These are phyloP conservation scores for Coniochaeta hoffmannii DNA, from an alignment of 2,329 filamentous ascomycete genomes.

Conservation along the genomic window DNA sequence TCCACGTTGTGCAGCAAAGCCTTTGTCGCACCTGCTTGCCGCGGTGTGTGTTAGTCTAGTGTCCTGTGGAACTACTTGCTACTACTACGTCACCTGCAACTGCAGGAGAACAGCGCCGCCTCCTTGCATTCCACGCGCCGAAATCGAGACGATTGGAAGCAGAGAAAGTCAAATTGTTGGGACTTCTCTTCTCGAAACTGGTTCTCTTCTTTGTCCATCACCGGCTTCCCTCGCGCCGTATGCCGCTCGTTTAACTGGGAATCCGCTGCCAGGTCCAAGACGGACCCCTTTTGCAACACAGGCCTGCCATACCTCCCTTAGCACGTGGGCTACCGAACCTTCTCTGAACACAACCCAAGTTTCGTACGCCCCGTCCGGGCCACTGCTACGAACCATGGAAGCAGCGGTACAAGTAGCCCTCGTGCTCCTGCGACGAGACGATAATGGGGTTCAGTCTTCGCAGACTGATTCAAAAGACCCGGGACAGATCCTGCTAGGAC, in stretches of 20 bases:
- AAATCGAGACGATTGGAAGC: background rate
- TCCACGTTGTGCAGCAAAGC: background rate
- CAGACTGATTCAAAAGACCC: constrained; percentile 6
- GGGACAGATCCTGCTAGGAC: constrained; percentile 18
- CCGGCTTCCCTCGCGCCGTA: background rate
- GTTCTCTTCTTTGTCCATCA: background rate
- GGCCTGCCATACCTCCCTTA: background rate
- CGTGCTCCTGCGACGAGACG: constrained; percentile 6
- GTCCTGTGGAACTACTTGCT: background rate
- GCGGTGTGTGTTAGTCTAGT: background rate
- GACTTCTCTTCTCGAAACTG: background rate
- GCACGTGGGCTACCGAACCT: background rate
- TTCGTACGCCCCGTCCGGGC: background rate
- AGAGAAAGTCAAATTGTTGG: background rate
- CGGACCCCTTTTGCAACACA: background rate
- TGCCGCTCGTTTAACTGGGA: background rate
- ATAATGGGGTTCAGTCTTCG: background rate
- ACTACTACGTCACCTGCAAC: background rate
- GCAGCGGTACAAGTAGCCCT: constrained; percentile 7
- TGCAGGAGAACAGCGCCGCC: background rate
- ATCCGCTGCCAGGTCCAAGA: background rate
- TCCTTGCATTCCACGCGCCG: background rate
- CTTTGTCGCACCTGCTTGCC: background rate
- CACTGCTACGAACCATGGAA: background rate
- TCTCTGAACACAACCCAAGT: background rate